Evolutionary conservation across 208 protist species (phyloP), one percentile per base, ranked within the genome.

Genomic region (Lotmaria passim): DNA sequence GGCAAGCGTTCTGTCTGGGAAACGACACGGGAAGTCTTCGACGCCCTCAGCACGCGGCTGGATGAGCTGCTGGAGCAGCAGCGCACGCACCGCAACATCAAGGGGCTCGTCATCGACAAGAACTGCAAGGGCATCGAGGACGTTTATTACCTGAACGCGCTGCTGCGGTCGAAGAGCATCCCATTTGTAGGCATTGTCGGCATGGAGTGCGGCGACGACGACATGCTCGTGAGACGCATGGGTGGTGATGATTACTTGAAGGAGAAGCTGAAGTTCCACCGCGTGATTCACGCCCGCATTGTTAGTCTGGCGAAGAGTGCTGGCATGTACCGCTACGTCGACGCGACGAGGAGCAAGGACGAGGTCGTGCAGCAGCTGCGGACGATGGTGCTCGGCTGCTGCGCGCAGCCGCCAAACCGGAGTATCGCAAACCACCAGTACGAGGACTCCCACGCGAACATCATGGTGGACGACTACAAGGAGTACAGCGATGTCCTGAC

Each of bases 81-180:
- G 78, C 66, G 57, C 28, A 57, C 62, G 56, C 72, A 81, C 28
- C 79, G 83, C 60, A 82, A 83, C 69, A 75, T 95, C 30, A 93
- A 93, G 52, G 90, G 90, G 21, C 73, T 95, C 47, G 80, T 95
- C 36, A 92, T 95, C 62, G 90, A 95, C 74, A 95, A 95, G 69
- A 93, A 95, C 76, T 89, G 85, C 71, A 91, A 91, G 61, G 81
- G 83, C 34, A 88, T 92, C 50, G 90, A 95, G 69, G 90, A 95
- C 48, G 65, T 95, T 11, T 93, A 88, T 66, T 95, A 93, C 66
- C 76, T 95, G 15, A 86, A 69, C 44, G 81, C 81, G n/a, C 79
- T 95, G 41, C 87, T 95, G 26, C 76, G 81, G 47, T 73, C 79
- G 15, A 87, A 87, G 73, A 74, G 73, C 41, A 90, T 95, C 47